These are phyloP conservation scores for Tylopilus felleus DNA, from an alignment of 768 basidiomycete species.

Conservation along the genomic window DNA sequence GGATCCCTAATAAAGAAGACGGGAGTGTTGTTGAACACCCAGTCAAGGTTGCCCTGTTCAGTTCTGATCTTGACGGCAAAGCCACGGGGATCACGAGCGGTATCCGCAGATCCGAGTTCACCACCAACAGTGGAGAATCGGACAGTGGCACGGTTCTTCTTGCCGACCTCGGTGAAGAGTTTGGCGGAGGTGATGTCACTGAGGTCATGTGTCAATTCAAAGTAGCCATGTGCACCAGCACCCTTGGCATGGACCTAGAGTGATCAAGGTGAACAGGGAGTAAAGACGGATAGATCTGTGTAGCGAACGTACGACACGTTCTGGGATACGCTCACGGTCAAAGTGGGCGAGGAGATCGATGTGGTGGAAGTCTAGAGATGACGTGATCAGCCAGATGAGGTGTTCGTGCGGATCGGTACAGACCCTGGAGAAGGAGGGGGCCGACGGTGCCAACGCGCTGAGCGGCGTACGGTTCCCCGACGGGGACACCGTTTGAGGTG, in stretches of 20 bases:
- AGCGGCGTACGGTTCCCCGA: slow-evolving; percentile 70
- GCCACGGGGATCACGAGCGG: slow-evolving; percentile 91
- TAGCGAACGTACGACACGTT: slow-evolving; percentile 68
- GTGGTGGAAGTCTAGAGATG: slow-evolving; percentile 73
- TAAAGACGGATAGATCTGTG: not conserved
- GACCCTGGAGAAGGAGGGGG: slow-evolving; percentile 87
- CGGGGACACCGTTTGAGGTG: slow-evolving; percentile 80
- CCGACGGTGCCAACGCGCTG: slow-evolving; percentile 73
- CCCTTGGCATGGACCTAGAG: slow-evolving; percentile 87
- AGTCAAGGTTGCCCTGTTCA: slow-evolving; percentile 88
- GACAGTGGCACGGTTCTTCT: slow-evolving; percentile 68
- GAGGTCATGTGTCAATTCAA: slow-evolving; percentile 84
- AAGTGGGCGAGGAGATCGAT: slow-evolving; percentile 91
- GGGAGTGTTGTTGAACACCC: slow-evolving; percentile 91
- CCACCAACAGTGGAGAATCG: slow-evolving; percentile 96
- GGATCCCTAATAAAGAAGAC: slow-evolving; percentile 88
- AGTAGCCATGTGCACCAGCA: slow-evolving; percentile 90
- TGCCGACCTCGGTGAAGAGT: slow-evolving; percentile 62
- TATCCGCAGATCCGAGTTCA: slow-evolving; percentile 84
- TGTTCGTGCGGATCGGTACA: slow-evolving; percentile 13
- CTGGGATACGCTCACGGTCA: slow-evolving; percentile 93
- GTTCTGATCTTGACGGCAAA: slow-evolving; percentile 90
- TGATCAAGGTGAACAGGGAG: slow-evolving; percentile 21
- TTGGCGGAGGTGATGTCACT: slow-evolving; percentile 74
- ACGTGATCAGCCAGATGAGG: slow-evolving; percentile 14